phyloP scores from a whole-genome alignment of 2,329 filamentous ascomycete species.

The Stagonosporopsis tanaceti region DNA sequence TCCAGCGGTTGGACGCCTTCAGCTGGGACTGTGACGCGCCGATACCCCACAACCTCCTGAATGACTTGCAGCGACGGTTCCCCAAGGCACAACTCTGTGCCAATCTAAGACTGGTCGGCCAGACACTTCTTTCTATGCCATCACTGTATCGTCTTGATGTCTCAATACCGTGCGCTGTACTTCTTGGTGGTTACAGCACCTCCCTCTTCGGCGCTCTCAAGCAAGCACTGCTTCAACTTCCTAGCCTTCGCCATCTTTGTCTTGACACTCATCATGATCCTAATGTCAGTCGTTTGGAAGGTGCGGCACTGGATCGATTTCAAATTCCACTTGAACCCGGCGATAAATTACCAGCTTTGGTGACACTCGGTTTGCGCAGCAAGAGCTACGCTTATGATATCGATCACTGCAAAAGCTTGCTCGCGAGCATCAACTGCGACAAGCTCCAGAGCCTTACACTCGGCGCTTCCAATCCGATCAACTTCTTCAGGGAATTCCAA shows the following conservation, averaged over 20 bases:
- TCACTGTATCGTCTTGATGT: conserved; percentile 20
- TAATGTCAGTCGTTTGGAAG: not conserved
- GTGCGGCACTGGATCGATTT: not conserved
- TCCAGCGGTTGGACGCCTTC: conserved; percentile 19
- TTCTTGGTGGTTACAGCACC: not conserved
- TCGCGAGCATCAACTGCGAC: conserved; percentile 19
- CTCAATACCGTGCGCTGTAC: conserved; percentile 15
- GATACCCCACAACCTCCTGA: conserved; percentile 3
- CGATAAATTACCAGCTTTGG: conserved; percentile 21
- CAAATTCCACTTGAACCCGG: conserved; percentile 21
- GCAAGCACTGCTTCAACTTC: conserved; percentile 15
- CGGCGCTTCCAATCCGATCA: conserved; percentile 6
- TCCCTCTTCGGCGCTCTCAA: conserved; percentile 19
- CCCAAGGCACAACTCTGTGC: conserved; percentile 19
- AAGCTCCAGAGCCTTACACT: conserved; percentile 22
- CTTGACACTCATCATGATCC: conserved; percentile 20
- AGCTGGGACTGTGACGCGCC: conserved; percentile 24
- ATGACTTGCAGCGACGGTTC: conserved; percentile 13
- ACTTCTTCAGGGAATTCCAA: conserved; percentile 20
- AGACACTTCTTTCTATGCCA: conserved; percentile 8
- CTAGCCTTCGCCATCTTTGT: conserved; percentile 16
- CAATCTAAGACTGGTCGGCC: conserved; percentile 11
- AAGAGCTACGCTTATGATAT: conserved; percentile 22
- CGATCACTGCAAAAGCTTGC: conserved; percentile 16
- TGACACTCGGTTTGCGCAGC: conserved; percentile 18